Evolutionary conservation across 2,329 filamentous ascomycete species (phyloP).

Genomic region (Xylaria sp.): DNA sequence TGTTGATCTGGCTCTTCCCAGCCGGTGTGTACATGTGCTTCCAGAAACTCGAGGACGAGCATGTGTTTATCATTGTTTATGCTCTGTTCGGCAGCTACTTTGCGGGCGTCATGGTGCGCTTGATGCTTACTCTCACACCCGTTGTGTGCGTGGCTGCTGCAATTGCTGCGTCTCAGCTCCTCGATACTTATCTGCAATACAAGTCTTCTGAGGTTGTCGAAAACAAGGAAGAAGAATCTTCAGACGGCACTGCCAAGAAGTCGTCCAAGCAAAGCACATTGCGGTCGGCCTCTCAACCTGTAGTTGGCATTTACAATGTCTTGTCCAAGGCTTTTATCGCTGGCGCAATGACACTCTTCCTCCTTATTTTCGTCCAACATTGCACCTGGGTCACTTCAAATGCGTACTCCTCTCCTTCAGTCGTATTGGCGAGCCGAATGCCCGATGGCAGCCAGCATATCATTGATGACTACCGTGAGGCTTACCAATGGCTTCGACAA

Average conservation of each 20-base stretch:
- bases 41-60: constrained; percentile 91
- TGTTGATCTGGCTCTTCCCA: constrained; percentile 99
- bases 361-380: constrained; percentile 93
- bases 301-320: constrained; percentile 84
- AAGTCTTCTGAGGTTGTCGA: constrained; percentile 69
- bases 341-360: constrained; percentile 77
- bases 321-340: constrained; percentile 85
- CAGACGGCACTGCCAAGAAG: constrained; percentile 70
- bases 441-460: constrained; percentile 97
- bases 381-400: constrained; percentile 99
- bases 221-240: constrained; percentile 56
- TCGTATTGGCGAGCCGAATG: constrained; percentile 90
- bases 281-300: constrained; percentile 75
- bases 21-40: constrained; percentile 99
- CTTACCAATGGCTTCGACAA: constrained; percentile 98
- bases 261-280: constrained; percentile 66
- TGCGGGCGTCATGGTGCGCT: constrained; percentile 97
- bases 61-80: constrained; percentile 98
- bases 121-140: constrained; percentile 97
- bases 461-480: constrained; percentile 98
- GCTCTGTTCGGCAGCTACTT: constrained; percentile 98
- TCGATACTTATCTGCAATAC: constrained; percentile 84
- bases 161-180: constrained; percentile 84
- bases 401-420: constrained; percentile 97
- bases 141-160: constrained; percentile 96